phyloP scores from a whole-genome alignment of 371 early-diverging fungal species.

The Coemansia sp. region DNA sequence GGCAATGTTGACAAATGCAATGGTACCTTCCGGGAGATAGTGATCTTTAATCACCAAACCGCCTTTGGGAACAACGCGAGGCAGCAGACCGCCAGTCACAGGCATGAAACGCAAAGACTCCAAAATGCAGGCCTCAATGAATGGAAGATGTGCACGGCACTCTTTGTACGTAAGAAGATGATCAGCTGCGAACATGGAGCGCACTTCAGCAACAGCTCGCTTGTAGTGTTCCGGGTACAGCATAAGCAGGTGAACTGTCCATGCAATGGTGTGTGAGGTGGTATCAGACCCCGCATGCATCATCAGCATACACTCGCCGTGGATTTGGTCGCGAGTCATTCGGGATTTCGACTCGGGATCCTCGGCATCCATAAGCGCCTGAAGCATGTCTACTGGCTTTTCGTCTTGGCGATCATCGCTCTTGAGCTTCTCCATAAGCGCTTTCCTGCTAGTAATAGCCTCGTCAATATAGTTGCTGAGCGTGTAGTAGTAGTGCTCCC shows the following conservation, averaged over 20 bases:
- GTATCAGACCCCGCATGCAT: slow-evolving; percentile 46
- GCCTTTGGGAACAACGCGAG: slow-evolving; percentile 32
- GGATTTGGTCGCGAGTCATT: slow-evolving; percentile 26
- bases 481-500: slow-evolving; percentile 21
- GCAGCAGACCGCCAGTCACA: slow-evolving; percentile 12
- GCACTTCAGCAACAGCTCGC: slow-evolving; percentile 20
- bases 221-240: slow-evolving; percentile 34
- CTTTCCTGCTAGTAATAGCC: slow-evolving; percentile 7
- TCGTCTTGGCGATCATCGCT: neutral
- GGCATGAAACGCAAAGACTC: slow-evolving; percentile 42
- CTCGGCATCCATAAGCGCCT: slow-evolving; percentile 37
- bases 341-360: slow-evolving; percentile 15
- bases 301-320: slow-evolving; percentile 28
- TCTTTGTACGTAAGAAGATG: slow-evolving; percentile 18
- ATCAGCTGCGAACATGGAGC: slow-evolving; percentile 10
- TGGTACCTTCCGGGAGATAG: slow-evolving; percentile 33
- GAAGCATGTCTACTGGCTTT: slow-evolving; percentile 33
- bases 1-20: slow-evolving; percentile 18
- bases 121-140: slow-evolving; percentile 38
- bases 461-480: slow-evolving; percentile 15
- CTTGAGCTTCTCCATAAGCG: slow-evolving; percentile 2
- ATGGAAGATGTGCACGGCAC: slow-evolving; percentile 25
- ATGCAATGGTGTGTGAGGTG: slow-evolving; percentile 21
- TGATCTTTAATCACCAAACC: slow-evolving; percentile 32
- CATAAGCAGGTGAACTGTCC: slow-evolving; percentile 39